A percentile compares a stretch with the other conserved stretches of the same genome.
These are phyloP conservation scores for Alloascoidea africana DNA, from an alignment of 805 yeast genomes.

Conservation along the genomic window DNA sequence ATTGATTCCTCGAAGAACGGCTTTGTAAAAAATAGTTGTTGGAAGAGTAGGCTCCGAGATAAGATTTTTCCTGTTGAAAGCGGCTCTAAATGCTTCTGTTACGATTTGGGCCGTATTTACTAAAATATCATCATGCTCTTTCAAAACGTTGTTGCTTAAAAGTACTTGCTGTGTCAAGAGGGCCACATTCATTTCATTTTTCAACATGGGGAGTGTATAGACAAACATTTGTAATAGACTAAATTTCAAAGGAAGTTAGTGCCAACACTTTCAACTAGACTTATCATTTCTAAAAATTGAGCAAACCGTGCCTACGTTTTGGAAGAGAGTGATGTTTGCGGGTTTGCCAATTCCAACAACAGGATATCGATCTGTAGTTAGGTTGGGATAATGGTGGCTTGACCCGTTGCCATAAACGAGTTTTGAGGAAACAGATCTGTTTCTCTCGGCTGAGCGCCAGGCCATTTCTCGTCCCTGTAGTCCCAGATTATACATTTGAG, in stretches of 20 bases:
- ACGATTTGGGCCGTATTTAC: slow-evolving; percentile 2
- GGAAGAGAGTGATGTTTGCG: not conserved
- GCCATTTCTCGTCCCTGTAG: slow-evolving; percentile 12
- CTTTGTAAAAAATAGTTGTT: not conserved
- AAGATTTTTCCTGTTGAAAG: not conserved
- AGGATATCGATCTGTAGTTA: not conserved
- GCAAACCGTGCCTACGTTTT: not conserved
- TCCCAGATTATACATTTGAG: slow-evolving; percentile 15
- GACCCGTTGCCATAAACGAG: no score
- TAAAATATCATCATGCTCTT: no score
- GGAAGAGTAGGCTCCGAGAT: slow-evolving; percentile 2
- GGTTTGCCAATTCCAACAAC: not conserved
- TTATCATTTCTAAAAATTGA: not conserved
- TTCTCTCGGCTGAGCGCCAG: not conserved
- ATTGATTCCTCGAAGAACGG: not conserved
- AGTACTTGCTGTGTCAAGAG: slow-evolving; percentile 6
- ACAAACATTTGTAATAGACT: slow-evolving; percentile 1
- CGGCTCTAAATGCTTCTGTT: slow-evolving; percentile 1
- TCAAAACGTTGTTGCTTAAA: slow-evolving; percentile 6
- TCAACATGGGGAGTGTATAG: not conserved
- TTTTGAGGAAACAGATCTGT: no score
- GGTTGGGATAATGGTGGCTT: no score
- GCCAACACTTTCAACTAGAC: not conserved
- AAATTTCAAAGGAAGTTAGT: not conserved
- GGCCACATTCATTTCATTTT: not conserved